phyloP scores from a whole-genome alignment of 768 basidiomycete species.

The Chalciporus pseudorubinellus region DNA sequence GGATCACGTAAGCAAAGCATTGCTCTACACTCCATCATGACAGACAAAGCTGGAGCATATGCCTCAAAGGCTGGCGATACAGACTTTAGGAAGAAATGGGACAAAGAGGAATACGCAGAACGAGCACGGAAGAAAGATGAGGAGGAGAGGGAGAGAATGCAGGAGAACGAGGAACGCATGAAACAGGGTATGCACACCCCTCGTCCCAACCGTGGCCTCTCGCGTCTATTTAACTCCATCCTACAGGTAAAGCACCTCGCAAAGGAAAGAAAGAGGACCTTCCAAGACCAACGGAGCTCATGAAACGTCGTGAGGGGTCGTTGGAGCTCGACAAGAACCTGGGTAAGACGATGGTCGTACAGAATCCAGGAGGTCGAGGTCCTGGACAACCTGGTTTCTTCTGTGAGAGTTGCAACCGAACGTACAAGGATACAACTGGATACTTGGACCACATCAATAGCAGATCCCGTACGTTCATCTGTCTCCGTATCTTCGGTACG shows the following conservation, averaged over 20 bases:
- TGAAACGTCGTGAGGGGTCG: slow-evolving; percentile 82
- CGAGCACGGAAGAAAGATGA: slow-evolving; percentile 77
- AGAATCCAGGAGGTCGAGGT: slow-evolving; percentile 76
- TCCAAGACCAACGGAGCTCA: slow-evolving; percentile 90
- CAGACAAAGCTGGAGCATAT: slow-evolving; percentile 36
- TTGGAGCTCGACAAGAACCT: slow-evolving; percentile 95
- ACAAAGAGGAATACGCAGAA: slow-evolving; percentile 88
- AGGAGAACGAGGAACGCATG: slow-evolving; percentile 80
- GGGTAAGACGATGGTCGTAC: slow-evolving; percentile 92
- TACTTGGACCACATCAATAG: slow-evolving; percentile 97
- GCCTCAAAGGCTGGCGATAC: slow-evolving; percentile 51
- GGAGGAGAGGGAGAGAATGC: slow-evolving; percentile 79
- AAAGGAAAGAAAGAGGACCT: slow-evolving; percentile 66
- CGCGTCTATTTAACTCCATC: background rate
- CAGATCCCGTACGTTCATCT: slow-evolving; percentile 70
- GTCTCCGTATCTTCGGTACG: background rate
- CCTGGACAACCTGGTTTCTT: slow-evolving; percentile 92
- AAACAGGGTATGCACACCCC: slow-evolving; percentile 63
- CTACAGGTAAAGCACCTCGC: slow-evolving; percentile 76
- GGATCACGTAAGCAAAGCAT: slow-evolving; percentile 4
- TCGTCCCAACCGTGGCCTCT: background rate
- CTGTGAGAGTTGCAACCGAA: slow-evolving; percentile 89
- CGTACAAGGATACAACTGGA: slow-evolving; percentile 89
- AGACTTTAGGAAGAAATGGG: slow-evolving; percentile 89
- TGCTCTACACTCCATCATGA: slow-evolving; percentile 16